Base-by-base conservation (phyloP, 108 stramenopile species). In the Nitzschia sp. region DNA sequence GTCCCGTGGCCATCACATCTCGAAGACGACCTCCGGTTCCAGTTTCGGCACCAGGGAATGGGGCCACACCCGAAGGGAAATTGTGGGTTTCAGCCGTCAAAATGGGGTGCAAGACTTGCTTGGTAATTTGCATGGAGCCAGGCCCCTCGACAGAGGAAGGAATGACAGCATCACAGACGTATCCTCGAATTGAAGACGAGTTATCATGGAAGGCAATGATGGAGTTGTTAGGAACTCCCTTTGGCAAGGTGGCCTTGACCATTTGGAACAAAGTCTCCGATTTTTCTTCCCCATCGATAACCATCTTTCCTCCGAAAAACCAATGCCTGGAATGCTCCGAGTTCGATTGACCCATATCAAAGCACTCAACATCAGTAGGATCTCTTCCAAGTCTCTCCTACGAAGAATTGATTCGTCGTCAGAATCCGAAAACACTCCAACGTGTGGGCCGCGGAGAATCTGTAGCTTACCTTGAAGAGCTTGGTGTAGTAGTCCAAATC, bases 11-110 rank as follows among this genome's bases (percentile, higher is more conserved):
- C 88, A 93, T 97, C 53, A 97, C 97, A 82, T 99, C 98, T 37
- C 98, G 85, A 67, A 99, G 79, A 15, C 98, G 84, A 37, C 98
- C 98, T 34, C 98, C 98, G 6, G 98, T 97, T 55, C 98, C 98
- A 15, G 98, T 99, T 86, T 98, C 98, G 21, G 98, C 98, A 19
- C 98, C 98, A 41, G 97, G 88, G 78, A 99, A 97, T 20, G 98
- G 98, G 8, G 98, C 98, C 34, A 99, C 97, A 37, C 95, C 98
- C 52, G 89, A 95, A 22, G 98, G 98, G 62, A 99, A 99, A 80
- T 99, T 99, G 81, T 99, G 98, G 22, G 98, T 99, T 79, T 99
- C 98, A 7, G 98, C 98, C 25, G 98, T 99, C 19, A 99, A 83
- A 53, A 98, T 93, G 14, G 96, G 96, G 76, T 97, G 98, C 57